Base-by-base conservation (phyloP, 2,329 filamentous ascomycete species). In the Leptosphaerulina australis region DNA sequence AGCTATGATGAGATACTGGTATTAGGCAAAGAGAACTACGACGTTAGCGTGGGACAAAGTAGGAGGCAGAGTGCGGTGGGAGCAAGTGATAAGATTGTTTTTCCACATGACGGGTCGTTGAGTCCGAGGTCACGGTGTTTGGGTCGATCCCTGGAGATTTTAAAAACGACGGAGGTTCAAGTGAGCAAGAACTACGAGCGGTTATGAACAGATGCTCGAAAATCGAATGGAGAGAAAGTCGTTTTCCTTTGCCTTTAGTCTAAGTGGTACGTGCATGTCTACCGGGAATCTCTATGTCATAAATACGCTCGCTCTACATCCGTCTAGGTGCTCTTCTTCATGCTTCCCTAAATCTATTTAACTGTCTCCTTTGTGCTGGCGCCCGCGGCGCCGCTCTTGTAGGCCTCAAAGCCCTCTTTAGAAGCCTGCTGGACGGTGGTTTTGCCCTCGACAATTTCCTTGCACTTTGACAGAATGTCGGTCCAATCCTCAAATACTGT, bases 401-500 rank as follows among this genome's bases (percentile, higher is more conserved):
- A 80, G 14, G 68, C 68, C 53, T 77, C 72, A 48, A 70, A 76
- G 8, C 79, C 79, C 55, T 80, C 73, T 46, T 76, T 70, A 9
- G 90, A 89, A 18, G 90, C 87, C 35, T 89, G 83, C 63, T 89
- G 78, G 6, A 91, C 84, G 17, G 81, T 86, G 12, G 81, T 82
- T 71, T 87, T 86, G 18, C 90, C 90, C 24, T 83, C 83, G 50
- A 81, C 79, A 64, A 97, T 90, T 51, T 88, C 85, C 77, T 90
- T 86, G 54, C 90, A 87, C 22, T 87, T 88, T 54, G 82, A 79
- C 37, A 90, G 79, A 66, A 96, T 96, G 56, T 86, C 84, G 5
- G 83, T 83, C 84, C 93, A 97, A 76, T 92, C 85, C 64, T 89
- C 81, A 71, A 97, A 97, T 3, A 89, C 85, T 11, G 90, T 93